Evolutionary conservation across 2,329 filamentous ascomycete genomes (phyloP).

Genomic region (Penicillium digitatum): DNA sequence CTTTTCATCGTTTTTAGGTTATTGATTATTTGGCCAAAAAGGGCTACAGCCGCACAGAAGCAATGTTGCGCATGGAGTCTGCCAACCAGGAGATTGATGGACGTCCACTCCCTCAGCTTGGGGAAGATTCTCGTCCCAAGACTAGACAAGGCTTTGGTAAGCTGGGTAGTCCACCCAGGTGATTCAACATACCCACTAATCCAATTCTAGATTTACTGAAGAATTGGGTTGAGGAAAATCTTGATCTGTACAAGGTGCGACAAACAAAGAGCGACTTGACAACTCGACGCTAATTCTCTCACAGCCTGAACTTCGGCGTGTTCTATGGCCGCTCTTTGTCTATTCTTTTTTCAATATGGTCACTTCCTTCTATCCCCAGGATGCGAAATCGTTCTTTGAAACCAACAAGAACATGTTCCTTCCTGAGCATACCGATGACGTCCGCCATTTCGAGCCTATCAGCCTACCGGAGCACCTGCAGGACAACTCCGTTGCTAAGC

Average conservation of each 20-base stretch:
- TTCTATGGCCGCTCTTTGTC: constrained; percentile 91
- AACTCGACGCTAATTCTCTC: constrained; percentile 9
- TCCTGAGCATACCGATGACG: constrained; percentile 72
- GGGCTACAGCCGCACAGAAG: constrained; percentile 87
- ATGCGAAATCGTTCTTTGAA: constrained; percentile 70
- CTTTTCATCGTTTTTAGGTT: constrained; percentile 51
- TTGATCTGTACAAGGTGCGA: constrained; percentile 86
- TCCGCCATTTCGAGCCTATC: constrained; percentile 70
- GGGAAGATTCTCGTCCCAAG: constrained; percentile 72
- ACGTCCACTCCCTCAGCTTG: constrained; percentile 62
- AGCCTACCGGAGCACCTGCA: constrained; percentile 72
- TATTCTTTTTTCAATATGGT: constrained; percentile 86
- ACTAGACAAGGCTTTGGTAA: constrained; percentile 68
- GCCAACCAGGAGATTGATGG: constrained; percentile 77
- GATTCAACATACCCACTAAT: background rate
- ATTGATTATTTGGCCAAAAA: constrained; percentile 96
- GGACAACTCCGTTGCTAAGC: constrained; percentile 70
- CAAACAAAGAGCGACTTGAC: background rate
- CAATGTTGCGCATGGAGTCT: constrained; percentile 86
- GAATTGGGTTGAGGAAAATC: constrained; percentile 82
- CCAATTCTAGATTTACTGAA: constrained; percentile 57
- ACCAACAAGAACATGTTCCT: constrained; percentile 68
- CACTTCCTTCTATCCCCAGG: constrained; percentile 64
- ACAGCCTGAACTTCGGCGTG: constrained; percentile 77
- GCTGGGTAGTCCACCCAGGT: constrained; percentile 9